These are phyloP conservation scores for Coleophoma crateriformis DNA, from an alignment of 2,329 filamentous ascomycete species.

Conservation along the genomic window DNA sequence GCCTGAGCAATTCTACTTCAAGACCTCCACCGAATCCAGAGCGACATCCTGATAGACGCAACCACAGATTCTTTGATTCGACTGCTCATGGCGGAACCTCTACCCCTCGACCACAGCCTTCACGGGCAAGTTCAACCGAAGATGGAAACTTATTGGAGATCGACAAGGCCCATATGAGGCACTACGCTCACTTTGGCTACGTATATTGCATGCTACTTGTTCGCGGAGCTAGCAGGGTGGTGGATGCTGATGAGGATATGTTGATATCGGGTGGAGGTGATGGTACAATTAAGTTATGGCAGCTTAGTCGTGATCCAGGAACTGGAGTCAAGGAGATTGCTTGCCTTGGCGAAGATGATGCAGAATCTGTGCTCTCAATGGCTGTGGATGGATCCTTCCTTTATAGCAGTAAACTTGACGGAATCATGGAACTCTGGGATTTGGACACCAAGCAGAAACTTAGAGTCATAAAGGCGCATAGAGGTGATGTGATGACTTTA, in stretches of 20 bases:
- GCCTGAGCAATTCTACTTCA: constrained; percentile 58
- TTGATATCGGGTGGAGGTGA: constrained; percentile 90
- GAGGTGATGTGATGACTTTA: constrained; percentile 78
- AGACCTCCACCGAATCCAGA: constrained; percentile 56
- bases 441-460: constrained; percentile 89
- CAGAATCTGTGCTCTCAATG: constrained; percentile 66
- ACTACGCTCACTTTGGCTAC: constrained; percentile 93
- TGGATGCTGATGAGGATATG: constrained; percentile 71
- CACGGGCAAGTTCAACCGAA: constrained; percentile 33
- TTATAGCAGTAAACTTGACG: constrained; percentile 83
- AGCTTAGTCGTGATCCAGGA: constrained; percentile 47
- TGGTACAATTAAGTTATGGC: constrained; percentile 93
- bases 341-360: constrained; percentile 54
- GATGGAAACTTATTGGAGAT: constrained; percentile 73
- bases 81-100: constrained; percentile 79
- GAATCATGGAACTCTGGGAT: constrained; percentile 93
- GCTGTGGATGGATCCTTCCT: constrained; percentile 86
- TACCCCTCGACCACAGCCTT: constrained; percentile 56
- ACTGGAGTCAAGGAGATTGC: constrained; percentile 67
- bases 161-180: constrained; percentile 69
- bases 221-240: constrained; percentile 58
- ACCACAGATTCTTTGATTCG: constrained; percentile 91
- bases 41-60: constrained; percentile 68
- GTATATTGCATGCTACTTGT: constrained; percentile 94
- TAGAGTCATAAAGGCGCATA: constrained; percentile 75